Evolutionary conservation across 768 basidiomycete species (phyloP).

Genomic region (Lactarius indigo): DNA sequence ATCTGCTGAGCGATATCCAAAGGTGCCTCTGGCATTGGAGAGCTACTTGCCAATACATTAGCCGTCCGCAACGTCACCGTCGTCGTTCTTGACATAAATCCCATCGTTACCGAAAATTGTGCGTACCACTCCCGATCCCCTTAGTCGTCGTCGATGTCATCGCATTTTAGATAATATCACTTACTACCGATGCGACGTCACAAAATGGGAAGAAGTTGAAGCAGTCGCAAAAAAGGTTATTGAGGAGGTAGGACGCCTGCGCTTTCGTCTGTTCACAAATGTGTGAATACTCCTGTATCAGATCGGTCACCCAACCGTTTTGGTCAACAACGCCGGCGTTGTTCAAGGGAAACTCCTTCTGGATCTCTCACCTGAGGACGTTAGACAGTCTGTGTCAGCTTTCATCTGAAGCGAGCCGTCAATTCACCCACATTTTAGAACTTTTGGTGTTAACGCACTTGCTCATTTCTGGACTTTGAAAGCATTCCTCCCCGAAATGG

Average conservation of each 20-base stretch:
- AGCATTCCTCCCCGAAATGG: slow-evolving; percentile 87
- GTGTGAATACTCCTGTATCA: slow-evolving; percentile 31
- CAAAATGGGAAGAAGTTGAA: slow-evolving; percentile 82
- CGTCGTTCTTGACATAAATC: slow-evolving; percentile 81
- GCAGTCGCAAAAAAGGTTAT: slow-evolving; percentile 66
- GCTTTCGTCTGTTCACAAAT: neutral
- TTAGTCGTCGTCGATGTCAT: neutral
- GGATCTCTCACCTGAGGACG: slow-evolving; percentile 72
- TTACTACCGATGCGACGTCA: slow-evolving; percentile 90
- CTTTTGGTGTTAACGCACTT: slow-evolving; percentile 84
- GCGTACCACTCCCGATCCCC: slow-evolving; percentile 27
- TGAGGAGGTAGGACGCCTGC: slow-evolving; percentile 57
- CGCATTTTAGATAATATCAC: slow-evolving; percentile 61
- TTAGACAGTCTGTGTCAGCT: slow-evolving; percentile 59
- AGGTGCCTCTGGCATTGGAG: slow-evolving; percentile 90
- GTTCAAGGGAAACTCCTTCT: slow-evolving; percentile 85
- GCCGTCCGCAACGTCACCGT: slow-evolving; percentile 79
- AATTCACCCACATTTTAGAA: slow-evolving; percentile 45
- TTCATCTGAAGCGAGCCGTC: neutral
- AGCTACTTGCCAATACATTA: slow-evolving; percentile 81
- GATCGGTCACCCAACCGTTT: slow-evolving; percentile 84
- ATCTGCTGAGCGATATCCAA: neutral
- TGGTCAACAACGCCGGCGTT: slow-evolving; percentile 95
- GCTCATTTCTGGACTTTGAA: slow-evolving; percentile 92
- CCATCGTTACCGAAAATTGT: slow-evolving; percentile 76